phyloP scores from a whole-genome alignment of 2,329 filamentous ascomycete genomes.

The Ophiostoma angusticollis region DNA sequence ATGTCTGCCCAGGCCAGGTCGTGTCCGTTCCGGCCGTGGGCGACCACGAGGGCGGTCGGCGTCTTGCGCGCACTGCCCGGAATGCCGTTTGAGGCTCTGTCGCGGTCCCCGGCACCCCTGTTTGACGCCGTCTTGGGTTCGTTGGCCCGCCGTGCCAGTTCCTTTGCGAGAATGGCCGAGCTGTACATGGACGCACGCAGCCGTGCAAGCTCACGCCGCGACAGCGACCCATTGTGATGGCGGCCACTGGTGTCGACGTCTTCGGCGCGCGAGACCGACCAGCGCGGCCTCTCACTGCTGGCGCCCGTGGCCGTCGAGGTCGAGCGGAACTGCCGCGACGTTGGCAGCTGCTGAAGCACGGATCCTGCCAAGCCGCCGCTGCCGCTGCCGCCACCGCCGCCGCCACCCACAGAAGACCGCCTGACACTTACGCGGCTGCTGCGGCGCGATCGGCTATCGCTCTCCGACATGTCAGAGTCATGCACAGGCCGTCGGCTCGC shows the following conservation, averaged over 20 bases:
- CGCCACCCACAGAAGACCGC: neutral
- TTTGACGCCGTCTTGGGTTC: slow-evolving; percentile 22
- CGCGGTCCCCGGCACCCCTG: neutral
- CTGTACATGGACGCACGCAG: slow-evolving; percentile 63
- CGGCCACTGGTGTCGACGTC: too few relatives aligned
- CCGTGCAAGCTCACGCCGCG: slow-evolving; percentile 64
- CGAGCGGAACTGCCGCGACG: slow-evolving; percentile 1
- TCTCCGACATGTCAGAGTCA: slow-evolving; percentile 8
- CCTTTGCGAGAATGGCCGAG: slow-evolving; percentile 80
- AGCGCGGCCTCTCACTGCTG: slow-evolving; percentile 21
- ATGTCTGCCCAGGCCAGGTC: slow-evolving; percentile 30
- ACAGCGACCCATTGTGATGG: slow-evolving; percentile 3
- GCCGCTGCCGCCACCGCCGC: neutral
- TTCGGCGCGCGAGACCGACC: slow-evolving; percentile 13
- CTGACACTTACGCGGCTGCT: slow-evolving; percentile 3
- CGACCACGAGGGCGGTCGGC: neutral
- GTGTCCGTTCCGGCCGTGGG: slow-evolving; percentile 7
- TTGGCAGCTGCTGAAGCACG: slow-evolving; percentile 14
- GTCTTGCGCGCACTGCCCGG: too few relatives aligned
- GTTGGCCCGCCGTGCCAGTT: slow-evolving; percentile 57
- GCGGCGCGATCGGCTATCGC: slow-evolving; percentile 7
- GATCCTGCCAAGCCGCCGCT: neutral
- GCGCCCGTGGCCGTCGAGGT: slow-evolving; percentile 11
- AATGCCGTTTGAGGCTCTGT: neutral
- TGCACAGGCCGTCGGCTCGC: neutral